Percentiles rank a stretch among this genome's conserved stretches.
Conservation (phyloP, 192 early-diverging fungal species). For the Coemansia guatemalensis region DNA sequence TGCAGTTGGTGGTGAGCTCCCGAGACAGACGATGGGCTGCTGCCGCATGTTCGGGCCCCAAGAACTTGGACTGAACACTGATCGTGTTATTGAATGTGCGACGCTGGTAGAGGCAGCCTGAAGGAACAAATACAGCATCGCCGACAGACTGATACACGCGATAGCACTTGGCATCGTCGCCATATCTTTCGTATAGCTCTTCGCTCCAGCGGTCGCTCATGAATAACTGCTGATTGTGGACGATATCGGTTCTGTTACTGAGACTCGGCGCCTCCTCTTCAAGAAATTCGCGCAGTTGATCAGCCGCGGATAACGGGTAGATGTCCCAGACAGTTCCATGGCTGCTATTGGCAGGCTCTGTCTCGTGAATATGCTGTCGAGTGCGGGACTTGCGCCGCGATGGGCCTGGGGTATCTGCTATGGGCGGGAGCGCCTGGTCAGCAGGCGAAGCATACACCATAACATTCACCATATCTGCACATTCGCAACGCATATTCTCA, state of each 20-base stretch:
- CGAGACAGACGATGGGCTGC: constrained; percentile 17
- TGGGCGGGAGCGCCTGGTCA: background rate
- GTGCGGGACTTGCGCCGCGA: background rate
- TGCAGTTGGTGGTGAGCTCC: constrained; percentile 4
- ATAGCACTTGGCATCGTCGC: constrained; percentile 51
- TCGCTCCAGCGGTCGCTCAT: constrained; percentile 10
- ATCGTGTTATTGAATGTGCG: constrained; percentile 58
- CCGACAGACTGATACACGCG: constrained; percentile 63
- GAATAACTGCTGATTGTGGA: constrained; percentile 6
- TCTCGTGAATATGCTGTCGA: background rate
- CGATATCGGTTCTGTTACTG: background rate
- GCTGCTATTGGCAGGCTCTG: background rate
- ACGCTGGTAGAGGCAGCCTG: constrained; percentile 69
- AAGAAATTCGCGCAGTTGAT: constrained; percentile 43
- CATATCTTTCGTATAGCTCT: constrained; percentile 38
- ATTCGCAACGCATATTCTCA: constrained; percentile 68
- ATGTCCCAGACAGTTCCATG: constrained; percentile 62
- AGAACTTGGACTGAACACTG: constrained; percentile 63
- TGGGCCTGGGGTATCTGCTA: background rate
- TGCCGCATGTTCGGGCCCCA: constrained; percentile 54
- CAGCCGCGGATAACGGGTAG: constrained; percentile 44
- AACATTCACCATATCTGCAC: constrained; percentile 71
- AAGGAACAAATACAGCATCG: constrained; percentile 74
- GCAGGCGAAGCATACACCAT: constrained; percentile 53
- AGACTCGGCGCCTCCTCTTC: constrained; percentile 3